Percentiles rank a stretch among this genome's conserved stretches.
phyloP scores from a whole-genome alignment of 257 asterid genomes.

The Parsonsia alboflavescens region DNA sequence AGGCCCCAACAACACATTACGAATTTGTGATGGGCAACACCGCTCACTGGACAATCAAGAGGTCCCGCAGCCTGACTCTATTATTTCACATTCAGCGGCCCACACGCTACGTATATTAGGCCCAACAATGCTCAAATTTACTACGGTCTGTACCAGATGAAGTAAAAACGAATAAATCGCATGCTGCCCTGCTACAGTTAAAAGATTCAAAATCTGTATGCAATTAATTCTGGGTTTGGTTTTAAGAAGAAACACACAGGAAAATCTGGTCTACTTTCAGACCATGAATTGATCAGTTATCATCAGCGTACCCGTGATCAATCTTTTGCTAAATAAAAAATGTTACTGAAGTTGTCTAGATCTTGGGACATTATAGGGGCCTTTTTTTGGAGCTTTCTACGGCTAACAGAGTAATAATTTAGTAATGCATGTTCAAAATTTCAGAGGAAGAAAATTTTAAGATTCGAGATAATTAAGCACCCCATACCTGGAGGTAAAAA shows the following conservation, averaged over 20 bases:
- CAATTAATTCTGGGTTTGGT: neutral
- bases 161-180: neutral
- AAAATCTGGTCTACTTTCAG: neutral
- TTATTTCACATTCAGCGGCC: conserved; percentile 11
- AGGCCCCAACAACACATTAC: neutral
- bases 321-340: neutral
- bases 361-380: neutral
- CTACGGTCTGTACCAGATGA: neutral
- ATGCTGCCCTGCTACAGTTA: neutral
- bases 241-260: neutral
- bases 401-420: neutral
- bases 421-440: neutral
- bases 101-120: conserved; percentile 4
- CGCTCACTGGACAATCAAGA: neutral
- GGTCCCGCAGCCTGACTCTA: neutral
- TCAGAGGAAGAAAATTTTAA: neutral
- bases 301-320: neutral
- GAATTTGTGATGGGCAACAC: neutral
- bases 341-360: neutral
- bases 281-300: neutral
- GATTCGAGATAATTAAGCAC: neutral
- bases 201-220: neutral
- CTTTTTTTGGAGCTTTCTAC: neutral
- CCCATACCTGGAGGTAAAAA: conserved; percentile 31
- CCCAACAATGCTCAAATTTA: neutral